Evolutionary conservation across 2,329 filamentous ascomycete genomes (phyloP), one percentile per base, ranked within the genome.

Genomic region (Cercospora canescens): DNA sequence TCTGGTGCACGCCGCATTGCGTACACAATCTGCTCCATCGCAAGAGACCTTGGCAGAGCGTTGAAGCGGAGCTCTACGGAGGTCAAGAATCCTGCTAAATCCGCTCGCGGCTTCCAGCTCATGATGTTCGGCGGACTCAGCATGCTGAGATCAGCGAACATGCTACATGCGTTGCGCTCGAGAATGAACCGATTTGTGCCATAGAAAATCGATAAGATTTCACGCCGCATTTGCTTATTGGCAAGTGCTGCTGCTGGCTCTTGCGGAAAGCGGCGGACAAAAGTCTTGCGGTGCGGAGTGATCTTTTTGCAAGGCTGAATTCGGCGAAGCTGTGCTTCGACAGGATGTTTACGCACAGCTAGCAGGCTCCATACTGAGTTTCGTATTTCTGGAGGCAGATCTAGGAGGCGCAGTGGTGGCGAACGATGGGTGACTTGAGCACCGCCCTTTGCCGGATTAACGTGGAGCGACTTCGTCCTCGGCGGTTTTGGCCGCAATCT

Each of bases 121-220:
- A 66, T 32, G 54, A 71, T 60, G 14, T 58, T 65, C 11, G 50
- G 30, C 6, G 62, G 58, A 34, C 59, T 61, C n/a, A 67, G 64
- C 64, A 71, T 70, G 60, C 52, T 62, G 34, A 61, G 59, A 21
- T 63, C 28, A 16, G 67, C 50, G 56, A 66, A 67, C 24, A 64
- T 28, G 21, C 30, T 65, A 60, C 55, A 66, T 14, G 60, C 64
- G 39, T 67, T 67, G 21, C 63, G 68, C 59, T 70, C 64, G 58
- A 71, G 64, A 21, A 67, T 52, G 60, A 71, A 71, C 0, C 39
- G 63, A 32, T 71, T 71, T 28, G 41, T 39, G 12, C 66, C 69
- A 30, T 71, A 70, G 65, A 71, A 70, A 58, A 70, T 68, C 3
- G 69, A 70, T 18, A 71, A 41, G 7, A 70, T 61, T 35, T 71